Base-by-base conservation (phyloP, 208 protist species). In the Leishmania turanica region DNA sequence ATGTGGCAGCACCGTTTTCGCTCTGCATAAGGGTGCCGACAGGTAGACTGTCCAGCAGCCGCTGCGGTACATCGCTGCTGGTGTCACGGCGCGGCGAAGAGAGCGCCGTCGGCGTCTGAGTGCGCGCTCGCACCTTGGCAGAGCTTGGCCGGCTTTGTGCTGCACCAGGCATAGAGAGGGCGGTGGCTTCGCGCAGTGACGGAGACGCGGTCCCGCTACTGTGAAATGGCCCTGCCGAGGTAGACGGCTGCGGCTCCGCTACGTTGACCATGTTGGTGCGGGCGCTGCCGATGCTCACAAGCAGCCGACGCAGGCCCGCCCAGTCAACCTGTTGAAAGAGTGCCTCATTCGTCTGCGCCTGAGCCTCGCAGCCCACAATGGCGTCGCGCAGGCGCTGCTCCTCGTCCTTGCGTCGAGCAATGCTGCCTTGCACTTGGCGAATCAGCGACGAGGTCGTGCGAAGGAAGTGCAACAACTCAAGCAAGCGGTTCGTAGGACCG, bases 331-430 rank as follows among this genome's bases (percentile, higher is more conserved):
- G 40, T 27, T 65, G 56, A 51, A 84, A 79, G 8, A 74, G 9
- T 3, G 47, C 64, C 6, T 81, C 77, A 24, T 13, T 71, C 34
- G 54, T 19, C 47, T 74, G 49, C 24, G 45, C 45, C n/a, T 42
- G 51, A 3, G 64, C 58, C 45, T 64, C 73, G 78, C 82, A 86
- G 56, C 53, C 53, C 21, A 51, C 68, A 24, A 86, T 58, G 54
- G 72, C 74, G 34, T 82, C 82, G 31, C 74, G 77, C 78, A 86
- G 78, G 21, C 74, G 82, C 56, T 78, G 75, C 74, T 86, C 82
- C 78, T 86, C 82, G 40, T 65, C 74, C 42, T 82, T 64, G 73
- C 77, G 77, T 42, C 53, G 62, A 66, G 45, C 78, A 47, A 88
- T 82, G 51, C 54, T 70, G 31, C 71, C 80, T 53, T 77, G 60